A percentile compares a stretch with the other conserved stretches of the same genome.
Conservation (phyloP, 208 protist genomes). For the Kentomonas sorsogonicus region DNA sequence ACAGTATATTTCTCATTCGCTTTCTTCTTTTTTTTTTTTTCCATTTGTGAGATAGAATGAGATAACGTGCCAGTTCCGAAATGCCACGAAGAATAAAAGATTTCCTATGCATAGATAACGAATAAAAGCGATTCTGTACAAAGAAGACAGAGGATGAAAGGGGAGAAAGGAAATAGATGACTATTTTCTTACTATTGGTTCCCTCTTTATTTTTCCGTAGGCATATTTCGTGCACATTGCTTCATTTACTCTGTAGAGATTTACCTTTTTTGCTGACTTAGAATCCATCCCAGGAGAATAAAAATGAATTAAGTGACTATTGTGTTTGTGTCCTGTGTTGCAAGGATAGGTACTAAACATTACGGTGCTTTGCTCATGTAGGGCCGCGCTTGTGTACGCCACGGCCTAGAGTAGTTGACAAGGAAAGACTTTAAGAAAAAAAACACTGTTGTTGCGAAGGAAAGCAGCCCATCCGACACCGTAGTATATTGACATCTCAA, state of each 20-base stretch:
- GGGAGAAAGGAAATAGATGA: too few relatives aligned
- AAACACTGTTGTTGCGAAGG: slow-evolving; percentile 1
- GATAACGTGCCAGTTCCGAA: too few relatives aligned
- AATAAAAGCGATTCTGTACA: slow-evolving; percentile 2
- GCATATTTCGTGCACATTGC: background rate
- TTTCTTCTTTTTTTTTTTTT: too few relatives aligned
- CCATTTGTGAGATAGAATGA: too few relatives aligned
- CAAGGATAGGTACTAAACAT: slow-evolving; percentile 7
- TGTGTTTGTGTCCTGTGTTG: slow-evolving; percentile 2
- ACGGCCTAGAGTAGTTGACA: background rate
- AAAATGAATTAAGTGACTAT: slow-evolving; percentile 1
- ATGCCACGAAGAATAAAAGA: too few relatives aligned
- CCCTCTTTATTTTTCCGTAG: slow-evolving; percentile 11
- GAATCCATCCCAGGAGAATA: background rate
- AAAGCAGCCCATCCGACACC: too few relatives aligned
- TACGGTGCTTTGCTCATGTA: background rate
- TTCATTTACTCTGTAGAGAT: slow-evolving; percentile 4
- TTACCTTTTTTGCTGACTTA: slow-evolving; percentile 14
- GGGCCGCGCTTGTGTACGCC: background rate
- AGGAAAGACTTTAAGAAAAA: background rate
- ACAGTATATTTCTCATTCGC: too few relatives aligned
- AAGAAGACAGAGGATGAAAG: too few relatives aligned
- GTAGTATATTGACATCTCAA: too few relatives aligned
- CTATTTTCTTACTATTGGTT: slow-evolving; percentile 9
- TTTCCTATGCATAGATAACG: too few relatives aligned